phyloP scores from a whole-genome alignment of 345 rosid genomes.

The Gossypium ekmanianum region DNA sequence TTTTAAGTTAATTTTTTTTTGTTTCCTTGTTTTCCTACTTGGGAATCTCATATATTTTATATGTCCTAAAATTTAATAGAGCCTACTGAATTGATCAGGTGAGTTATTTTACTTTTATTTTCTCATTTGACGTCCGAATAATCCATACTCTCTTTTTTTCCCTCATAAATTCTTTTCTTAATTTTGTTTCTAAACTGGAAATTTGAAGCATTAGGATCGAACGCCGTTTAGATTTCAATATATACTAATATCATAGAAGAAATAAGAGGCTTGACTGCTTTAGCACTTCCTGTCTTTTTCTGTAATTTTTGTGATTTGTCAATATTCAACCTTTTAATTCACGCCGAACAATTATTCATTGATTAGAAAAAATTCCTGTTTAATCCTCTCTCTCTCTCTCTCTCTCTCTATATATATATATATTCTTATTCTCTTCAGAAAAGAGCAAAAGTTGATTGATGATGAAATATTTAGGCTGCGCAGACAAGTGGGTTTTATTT shows the following conservation, averaged over 20 bases:
- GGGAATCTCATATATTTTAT: neutral
- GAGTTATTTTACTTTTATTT: neutral
- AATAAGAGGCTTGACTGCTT: too few relatives aligned
- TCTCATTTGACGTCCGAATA: neutral
- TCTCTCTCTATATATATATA: neutral
- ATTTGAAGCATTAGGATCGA: neutral
- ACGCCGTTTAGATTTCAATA: neutral
- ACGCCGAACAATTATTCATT: neutral
- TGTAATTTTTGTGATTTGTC: neutral
- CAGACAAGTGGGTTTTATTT: neutral
- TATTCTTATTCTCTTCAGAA: neutral
- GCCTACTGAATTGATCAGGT: neutral
- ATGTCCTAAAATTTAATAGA: neutral
- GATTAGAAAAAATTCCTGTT: neutral
- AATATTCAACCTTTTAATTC: neutral
- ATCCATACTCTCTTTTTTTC: neutral
- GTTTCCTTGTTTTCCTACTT: neutral
- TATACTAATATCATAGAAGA: neutral
- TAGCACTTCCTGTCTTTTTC: neutral
- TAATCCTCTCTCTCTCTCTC: neutral
- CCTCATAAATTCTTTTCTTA: neutral
- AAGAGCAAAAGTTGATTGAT: neutral
- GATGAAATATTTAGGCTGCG: neutral
- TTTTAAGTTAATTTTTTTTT: neutral
- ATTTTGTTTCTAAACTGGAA: neutral